Base-by-base conservation (phyloP, 2,329 filamentous ascomycete species). In the Alternaria solani region DNA sequence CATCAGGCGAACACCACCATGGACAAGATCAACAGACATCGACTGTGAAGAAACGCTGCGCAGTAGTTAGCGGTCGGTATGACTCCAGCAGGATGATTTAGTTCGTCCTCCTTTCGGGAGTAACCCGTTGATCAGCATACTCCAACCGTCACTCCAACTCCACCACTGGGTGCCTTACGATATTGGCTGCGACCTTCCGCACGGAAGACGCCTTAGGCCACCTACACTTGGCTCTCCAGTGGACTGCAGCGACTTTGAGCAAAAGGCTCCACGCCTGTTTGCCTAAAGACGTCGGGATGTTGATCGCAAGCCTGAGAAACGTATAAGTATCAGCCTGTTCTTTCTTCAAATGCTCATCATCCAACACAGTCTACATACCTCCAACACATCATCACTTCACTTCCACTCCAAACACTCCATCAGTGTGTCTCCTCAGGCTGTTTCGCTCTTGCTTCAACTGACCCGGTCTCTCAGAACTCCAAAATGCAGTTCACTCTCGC, bases 261-360 rank as follows among this genome's bases (percentile, higher is more conserved):
- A 4, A 48, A 30, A 48, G 7, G 5, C 18, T 16, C 30, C 30
- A n/a, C 46, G 34, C 30, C 16, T 48, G 30, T 18, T 20, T 23
- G 46, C 46, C 46, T 36, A 18, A 3, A 25, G 18, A 48, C 0
- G 12, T 25, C 32, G 14, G 14, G 0, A 14, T 2, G 32, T 5
- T 34, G 30, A 48, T 48, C 30, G 46, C 12, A 25, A n/a, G 30
- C 18, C 20, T 34, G 12, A 3, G 2, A 9, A 9, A 36, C 14
- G 46, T 48, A 48, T 48, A 48, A 48, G 20, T 48, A 48, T 48
- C 46, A 34, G 46, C 18, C 12, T 25, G 30, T n/a, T 36, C 9
- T 6, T 18, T 11, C 18, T 36, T 34, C 28, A 4, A 48, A 6
- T n/a, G 46, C 14, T 48, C 30, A 48, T n/a, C 46, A 48, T 12